Percentiles rank a stretch among this genome's conserved stretches.
phyloP scores from a whole-genome alignment of 257 asterid species.

The Solanum tacnaense region DNA sequence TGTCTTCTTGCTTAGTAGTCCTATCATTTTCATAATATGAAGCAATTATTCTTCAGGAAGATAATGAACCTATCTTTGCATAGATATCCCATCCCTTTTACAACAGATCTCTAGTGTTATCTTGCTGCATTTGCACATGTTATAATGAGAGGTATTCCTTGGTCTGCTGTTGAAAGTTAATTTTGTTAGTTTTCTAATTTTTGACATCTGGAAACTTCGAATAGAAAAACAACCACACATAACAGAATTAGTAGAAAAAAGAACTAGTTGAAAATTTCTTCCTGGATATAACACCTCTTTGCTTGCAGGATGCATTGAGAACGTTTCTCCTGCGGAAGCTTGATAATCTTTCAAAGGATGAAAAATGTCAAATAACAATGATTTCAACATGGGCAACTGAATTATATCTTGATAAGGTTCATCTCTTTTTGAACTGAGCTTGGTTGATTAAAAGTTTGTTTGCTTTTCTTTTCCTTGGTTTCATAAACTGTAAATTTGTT shows the following conservation, averaged over 20 bases:
- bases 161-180: background rate
- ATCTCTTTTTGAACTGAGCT: background rate
- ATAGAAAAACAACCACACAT: background rate
- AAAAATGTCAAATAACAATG: slow-evolving; percentile 96
- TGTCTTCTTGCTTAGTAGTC: background rate
- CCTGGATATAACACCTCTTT: background rate
- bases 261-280: background rate
- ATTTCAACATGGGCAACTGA: slow-evolving; percentile 96
- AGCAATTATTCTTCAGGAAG: background rate
- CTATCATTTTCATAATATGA: background rate
- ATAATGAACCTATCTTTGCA: background rate
- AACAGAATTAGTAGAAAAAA: background rate
- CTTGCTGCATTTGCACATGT: background rate
- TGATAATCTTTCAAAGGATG: slow-evolving; percentile 81
- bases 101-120: background rate
- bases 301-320: slow-evolving; percentile 86
- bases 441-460: background rate
- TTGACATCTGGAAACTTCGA: background rate
- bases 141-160: background rate
- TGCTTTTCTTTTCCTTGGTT: slow-evolving; percentile 4
- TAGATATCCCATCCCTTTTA: background rate
- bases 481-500: background rate
- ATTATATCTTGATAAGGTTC: slow-evolving; percentile 86
- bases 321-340: slow-evolving; percentile 92
- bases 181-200: background rate